Conservation (phyloP, 140 eudicot genomes). For the Ambrosia hybrid region DNA sequence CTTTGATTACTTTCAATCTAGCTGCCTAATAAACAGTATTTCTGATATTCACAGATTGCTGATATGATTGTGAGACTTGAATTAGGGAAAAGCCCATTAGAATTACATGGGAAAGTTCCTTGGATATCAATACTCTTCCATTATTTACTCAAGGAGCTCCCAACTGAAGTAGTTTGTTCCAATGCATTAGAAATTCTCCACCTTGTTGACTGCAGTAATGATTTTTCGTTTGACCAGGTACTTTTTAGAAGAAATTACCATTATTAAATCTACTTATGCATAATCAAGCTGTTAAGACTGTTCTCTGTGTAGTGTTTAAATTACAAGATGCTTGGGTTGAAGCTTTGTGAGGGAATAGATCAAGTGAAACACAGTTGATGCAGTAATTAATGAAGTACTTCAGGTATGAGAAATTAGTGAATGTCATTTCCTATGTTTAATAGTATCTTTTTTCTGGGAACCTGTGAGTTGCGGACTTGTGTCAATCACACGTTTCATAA, state of each 20-base stretch:
- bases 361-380: conserved; percentile 42
- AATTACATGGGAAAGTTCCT: conserved; percentile 39
- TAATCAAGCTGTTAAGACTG: conserved; percentile 26
- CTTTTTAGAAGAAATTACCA: conserved; percentile 13
- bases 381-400: conserved; percentile 57
- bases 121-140: conserved; percentile 70
- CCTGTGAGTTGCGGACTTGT: conserved; percentile 7
- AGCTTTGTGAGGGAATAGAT: conserved; percentile 66
- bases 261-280: conserved; percentile 5
- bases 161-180: conserved; percentile 47
- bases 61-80: conserved; percentile 59
- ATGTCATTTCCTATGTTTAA: background rate
- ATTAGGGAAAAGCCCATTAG: conserved; percentile 42
- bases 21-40: background rate
- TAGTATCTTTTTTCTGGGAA: conserved; percentile 4
- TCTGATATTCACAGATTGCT: conserved; percentile 36
- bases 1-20: background rate
- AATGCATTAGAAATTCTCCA: conserved; percentile 60
- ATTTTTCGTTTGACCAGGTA: conserved; percentile 77
- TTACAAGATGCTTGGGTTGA: conserved; percentile 78
- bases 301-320: conserved; percentile 60
- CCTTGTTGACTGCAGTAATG: conserved; percentile 60
- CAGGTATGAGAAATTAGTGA: conserved; percentile 47
- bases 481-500: conserved; percentile 8
- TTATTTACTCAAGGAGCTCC: conserved; percentile 73